phyloP scores from a whole-genome alignment of 768 basidiomycete genomes.

The Coprinopsis marcescibilis region DNA sequence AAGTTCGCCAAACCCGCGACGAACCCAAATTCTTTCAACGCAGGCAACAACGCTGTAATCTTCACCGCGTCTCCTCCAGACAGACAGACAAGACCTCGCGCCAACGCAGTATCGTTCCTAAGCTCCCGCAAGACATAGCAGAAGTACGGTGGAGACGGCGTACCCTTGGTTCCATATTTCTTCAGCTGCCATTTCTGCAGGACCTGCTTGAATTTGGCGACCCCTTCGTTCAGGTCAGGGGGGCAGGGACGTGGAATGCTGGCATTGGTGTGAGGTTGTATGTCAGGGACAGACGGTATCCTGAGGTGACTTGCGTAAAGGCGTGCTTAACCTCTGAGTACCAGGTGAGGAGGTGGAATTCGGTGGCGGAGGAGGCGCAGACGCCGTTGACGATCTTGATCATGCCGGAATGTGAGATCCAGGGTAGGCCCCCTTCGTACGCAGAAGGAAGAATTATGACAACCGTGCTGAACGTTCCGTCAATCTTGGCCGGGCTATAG shows the following conservation, averaged over 20 bases:
- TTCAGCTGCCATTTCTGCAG: slow-evolving; percentile 31
- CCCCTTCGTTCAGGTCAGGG: slow-evolving; percentile 18
- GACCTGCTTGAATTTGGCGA: slow-evolving; percentile 22
- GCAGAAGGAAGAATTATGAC: slow-evolving; percentile 41
- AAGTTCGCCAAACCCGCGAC: slow-evolving; percentile 31
- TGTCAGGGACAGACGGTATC: slow-evolving; percentile 44
- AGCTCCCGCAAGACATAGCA: slow-evolving; percentile 23
- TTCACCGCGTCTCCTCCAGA: slow-evolving; percentile 34
- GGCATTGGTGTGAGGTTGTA: slow-evolving; percentile 41
- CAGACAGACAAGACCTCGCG: slow-evolving; percentile 19
- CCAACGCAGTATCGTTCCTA: slow-evolving; percentile 19
- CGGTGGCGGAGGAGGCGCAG: slow-evolving; percentile 26
- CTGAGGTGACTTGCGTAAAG: slow-evolving; percentile 42
- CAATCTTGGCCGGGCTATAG: slow-evolving; percentile 39
- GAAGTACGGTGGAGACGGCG: slow-evolving; percentile 13
- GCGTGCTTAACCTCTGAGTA: slow-evolving; percentile 48
- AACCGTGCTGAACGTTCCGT: slow-evolving; percentile 47
- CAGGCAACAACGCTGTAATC: slow-evolving; percentile 22
- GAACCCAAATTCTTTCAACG: slow-evolving; percentile 29
- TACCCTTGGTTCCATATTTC: slow-evolving; percentile 11
- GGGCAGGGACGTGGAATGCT: slow-evolving; percentile 24
- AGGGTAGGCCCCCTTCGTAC: slow-evolving; percentile 41
- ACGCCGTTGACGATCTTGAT: slow-evolving; percentile 33
- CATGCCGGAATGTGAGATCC: slow-evolving; percentile 31
- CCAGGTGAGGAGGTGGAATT: slow-evolving; percentile 45